These are phyloP conservation scores for Akanthomyces lecanii DNA, from an alignment of 2,329 filamentous ascomycete genomes.

Conservation along the genomic window DNA sequence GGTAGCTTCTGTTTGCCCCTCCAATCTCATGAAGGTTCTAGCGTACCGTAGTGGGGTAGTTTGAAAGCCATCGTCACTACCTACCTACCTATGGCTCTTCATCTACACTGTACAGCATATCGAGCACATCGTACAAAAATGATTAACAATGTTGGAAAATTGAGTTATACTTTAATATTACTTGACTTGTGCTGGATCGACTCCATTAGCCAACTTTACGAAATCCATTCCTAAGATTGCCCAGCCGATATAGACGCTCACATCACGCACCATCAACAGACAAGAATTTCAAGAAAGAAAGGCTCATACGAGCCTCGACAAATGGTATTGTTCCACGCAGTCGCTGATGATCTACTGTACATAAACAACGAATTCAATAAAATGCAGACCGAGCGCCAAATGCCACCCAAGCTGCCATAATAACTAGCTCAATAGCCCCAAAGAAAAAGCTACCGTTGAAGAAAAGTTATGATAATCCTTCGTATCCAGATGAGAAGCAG, in stretches of 20 bases:
- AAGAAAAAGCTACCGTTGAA: not conserved
- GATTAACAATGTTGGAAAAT: too few species aligned
- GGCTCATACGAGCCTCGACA: constrained; percentile 7
- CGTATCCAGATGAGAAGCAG: not conserved
- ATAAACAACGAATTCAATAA: not conserved
- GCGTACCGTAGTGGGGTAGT: constrained; percentile 14
- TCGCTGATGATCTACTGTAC: constrained; percentile 17
- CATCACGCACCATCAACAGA: not conserved
- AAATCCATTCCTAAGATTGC: too few species aligned
- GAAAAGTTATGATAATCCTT: not conserved
- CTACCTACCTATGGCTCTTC: not conserved
- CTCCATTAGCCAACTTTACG: too few species aligned
- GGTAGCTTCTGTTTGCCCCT: constrained; percentile 12
- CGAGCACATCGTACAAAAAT: not conserved
- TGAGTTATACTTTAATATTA: too few species aligned
- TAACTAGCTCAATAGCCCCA: not conserved
- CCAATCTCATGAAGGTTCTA: constrained; percentile 20
- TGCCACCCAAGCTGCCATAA: not conserved
- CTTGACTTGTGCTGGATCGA: too few species aligned
- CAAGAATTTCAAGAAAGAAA: not conserved
- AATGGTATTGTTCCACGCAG: constrained; percentile 14
- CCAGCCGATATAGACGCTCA: too few species aligned
- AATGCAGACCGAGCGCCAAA: constrained; percentile 6
- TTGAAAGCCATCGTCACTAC: not conserved
- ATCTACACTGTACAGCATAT: not conserved